A percentile compares a stretch with the other conserved stretches of the same genome.
These are phyloP conservation scores for Vitellaria paradoxa DNA, from an alignment of 179 eudicot species.

Conservation along the genomic window DNA sequence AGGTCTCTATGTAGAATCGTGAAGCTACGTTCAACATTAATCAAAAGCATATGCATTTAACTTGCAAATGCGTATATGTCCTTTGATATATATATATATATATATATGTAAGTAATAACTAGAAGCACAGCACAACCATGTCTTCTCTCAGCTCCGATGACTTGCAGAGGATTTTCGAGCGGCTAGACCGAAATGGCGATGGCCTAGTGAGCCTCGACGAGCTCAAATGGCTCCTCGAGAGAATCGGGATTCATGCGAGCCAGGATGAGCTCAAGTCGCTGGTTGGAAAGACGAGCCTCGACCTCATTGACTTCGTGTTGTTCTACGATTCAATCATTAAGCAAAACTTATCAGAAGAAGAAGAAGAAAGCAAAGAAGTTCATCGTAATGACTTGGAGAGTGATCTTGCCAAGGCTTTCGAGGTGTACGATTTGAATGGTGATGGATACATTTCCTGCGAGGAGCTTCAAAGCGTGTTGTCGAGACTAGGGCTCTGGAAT, in stretches of 20 bases:
- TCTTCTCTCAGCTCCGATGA: background rate
- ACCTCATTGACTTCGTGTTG: constrained; percentile 38
- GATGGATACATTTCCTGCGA: constrained; percentile 65
- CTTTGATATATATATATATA: too few species aligned
- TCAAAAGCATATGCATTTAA: too few species aligned
- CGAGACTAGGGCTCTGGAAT: constrained; percentile 61
- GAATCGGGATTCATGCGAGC: constrained; percentile 22
- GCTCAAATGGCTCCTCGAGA: constrained; percentile 44
- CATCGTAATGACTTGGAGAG: constrained; percentile 20
- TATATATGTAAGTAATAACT: too few species aligned
- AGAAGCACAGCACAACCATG: background rate
- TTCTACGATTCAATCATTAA: constrained; percentile 36
- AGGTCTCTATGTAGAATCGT: too few species aligned
- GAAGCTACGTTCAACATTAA: too few species aligned
- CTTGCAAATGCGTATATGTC: too few species aligned
- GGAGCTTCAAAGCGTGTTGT: constrained; percentile 61
- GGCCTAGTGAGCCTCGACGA: constrained; percentile 57
- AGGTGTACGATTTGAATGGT: constrained; percentile 61
- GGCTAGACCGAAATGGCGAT: constrained; percentile 19
- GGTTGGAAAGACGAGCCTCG: constrained; percentile 43
- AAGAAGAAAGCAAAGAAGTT: background rate
- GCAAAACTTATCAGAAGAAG: background rate
- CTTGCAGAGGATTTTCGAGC: background rate
- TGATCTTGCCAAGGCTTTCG: constrained; percentile 56
- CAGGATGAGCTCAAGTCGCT: constrained; percentile 37